phyloP scores from a whole-genome alignment of 805 yeast species.

The Pichia thaimueangensis region DNA sequence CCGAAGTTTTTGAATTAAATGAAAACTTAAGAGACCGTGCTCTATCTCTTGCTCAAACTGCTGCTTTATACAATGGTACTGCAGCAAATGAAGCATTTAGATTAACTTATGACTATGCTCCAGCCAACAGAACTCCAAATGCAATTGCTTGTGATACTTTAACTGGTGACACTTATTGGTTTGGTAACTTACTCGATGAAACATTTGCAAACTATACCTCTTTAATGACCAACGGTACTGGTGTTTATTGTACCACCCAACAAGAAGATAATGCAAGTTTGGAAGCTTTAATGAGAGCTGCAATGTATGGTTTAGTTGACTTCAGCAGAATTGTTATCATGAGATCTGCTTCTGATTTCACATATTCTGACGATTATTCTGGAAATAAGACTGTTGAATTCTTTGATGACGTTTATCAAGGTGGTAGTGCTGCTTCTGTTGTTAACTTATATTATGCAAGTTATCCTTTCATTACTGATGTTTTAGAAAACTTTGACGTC shows the following conservation, averaged over 20 bases:
- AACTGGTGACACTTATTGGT: constrained; percentile 56
- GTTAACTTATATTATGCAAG: constrained; percentile 50
- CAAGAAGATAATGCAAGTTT: constrained; percentile 65
- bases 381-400: constrained; percentile 41
- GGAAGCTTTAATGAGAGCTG: constrained; percentile 52
- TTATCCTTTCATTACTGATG: constrained; percentile 46
- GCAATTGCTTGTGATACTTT: constrained; percentile 51
- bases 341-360: constrained; percentile 59
- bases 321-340: constrained; percentile 50
- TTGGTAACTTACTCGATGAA: constrained; percentile 46
- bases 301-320: constrained; percentile 48
- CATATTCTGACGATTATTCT: constrained; percentile 31
- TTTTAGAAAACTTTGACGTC: constrained; percentile 42
- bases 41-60: constrained; percentile 42
- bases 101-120: constrained; percentile 40
- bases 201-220: constrained; percentile 42
- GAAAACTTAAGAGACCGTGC: constrained; percentile 54
- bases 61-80: constrained; percentile 40
- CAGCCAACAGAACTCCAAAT: constrained; percentile 44
- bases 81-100: constrained; percentile 39
- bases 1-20: constrained; percentile 60
- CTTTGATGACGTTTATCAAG: constrained; percentile 44
- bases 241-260: constrained; percentile 53
- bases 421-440: constrained; percentile 45
- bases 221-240: constrained; percentile 53